Evolutionary conservation across 2,329 filamentous ascomycete genomes (phyloP), one percentile per base, ranked within the genome.

Genomic region (Hymenoscyphus albidus): DNA sequence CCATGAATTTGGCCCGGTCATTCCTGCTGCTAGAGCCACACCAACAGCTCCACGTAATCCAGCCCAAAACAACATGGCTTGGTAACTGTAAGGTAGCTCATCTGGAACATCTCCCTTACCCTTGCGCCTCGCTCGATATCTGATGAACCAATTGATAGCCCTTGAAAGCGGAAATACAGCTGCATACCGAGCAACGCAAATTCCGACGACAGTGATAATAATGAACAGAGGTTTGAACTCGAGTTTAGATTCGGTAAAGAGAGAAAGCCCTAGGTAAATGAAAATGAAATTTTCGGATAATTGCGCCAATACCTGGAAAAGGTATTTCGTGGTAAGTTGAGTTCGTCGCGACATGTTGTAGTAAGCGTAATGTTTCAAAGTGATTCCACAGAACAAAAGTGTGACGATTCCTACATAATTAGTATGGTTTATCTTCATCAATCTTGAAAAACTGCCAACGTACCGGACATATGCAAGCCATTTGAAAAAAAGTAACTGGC

Each of bases 61-160:
- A 16, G 95, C 95, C 95, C 95, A 99, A 80, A 96, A 99, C n/a
- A 99, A 86, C 95, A 99, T 98, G n/a, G 91, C 93, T 78, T 98
- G 95, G 78, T 98, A 97, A 71, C 92, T 92, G 75, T 93, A 96
- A 0, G 95, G 95, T 42, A 99, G 80, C 77, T 98, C 95, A 69
- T 98, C 94, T 16, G 87, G 86, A 5, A 89, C 86, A 64, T 96
- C 90, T 54, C 48, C 48, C 64, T 82, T 83, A 31, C 93, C 93
- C 62, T 88, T 85, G 59, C 91, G 87, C 59, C 86, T 85, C 16
- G 93, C 92, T 58, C 93, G 87, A 75, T 97, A 97, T 64, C 91
- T 87, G 70, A 96, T 92, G 74, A 97, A 90, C 84, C 90, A 93
- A 77, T 99, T 99, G 77, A 99, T 96, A 16, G 89, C 84, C 70